A percentile compares a stretch with the other conserved stretches of the same genome.
These are phyloP conservation scores for Hymenotorrendiella dingleyae DNA, from an alignment of 2,329 filamentous ascomycete genomes.

Conservation along the genomic window DNA sequence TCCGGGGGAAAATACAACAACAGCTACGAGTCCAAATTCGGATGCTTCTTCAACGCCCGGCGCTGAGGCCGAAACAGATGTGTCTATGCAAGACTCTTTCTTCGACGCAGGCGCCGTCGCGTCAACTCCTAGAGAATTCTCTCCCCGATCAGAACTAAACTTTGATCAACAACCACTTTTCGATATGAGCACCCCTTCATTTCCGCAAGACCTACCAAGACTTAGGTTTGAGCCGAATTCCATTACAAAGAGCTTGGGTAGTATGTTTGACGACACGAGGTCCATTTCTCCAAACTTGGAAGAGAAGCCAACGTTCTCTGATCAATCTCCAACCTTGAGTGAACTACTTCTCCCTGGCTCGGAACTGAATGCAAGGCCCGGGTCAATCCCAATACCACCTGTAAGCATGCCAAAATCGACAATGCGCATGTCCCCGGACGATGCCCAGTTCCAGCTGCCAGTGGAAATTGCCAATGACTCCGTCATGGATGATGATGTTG, in stretches of 20 bases:
- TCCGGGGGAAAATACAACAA: slow-evolving; percentile 14
- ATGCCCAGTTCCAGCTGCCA: slow-evolving; percentile 17
- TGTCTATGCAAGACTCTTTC: slow-evolving; percentile 27
- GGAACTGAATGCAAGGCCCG: slow-evolving; percentile 36
- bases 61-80: slow-evolving; percentile 21
- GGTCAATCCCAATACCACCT: slow-evolving; percentile 22
- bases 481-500: slow-evolving; percentile 42
- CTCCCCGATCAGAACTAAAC: slow-evolving; percentile 18
- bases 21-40: slow-evolving; percentile 12
- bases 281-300: slow-evolving; percentile 25
- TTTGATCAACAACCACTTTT: slow-evolving; percentile 27
- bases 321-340: slow-evolving; percentile 41
- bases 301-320: slow-evolving; percentile 33
- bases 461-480: slow-evolving; percentile 23
- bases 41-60: slow-evolving; percentile 23
- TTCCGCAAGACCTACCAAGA: slow-evolving; percentile 21
- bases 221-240: slow-evolving; percentile 31
- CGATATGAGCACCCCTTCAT: slow-evolving; percentile 29
- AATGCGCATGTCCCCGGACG: slow-evolving; percentile 19
- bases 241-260: slow-evolving; percentile 32
- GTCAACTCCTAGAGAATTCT: slow-evolving; percentile 19
- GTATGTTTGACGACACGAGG: slow-evolving; percentile 33
- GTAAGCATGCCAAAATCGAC: slow-evolving; percentile 13
- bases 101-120: slow-evolving; percentile 25
- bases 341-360: slow-evolving; percentile 44